These are phyloP conservation scores for Penicillium waksmanii DNA, from an alignment of 495 filamentous ascomycete species.

Conservation along the genomic window DNA sequence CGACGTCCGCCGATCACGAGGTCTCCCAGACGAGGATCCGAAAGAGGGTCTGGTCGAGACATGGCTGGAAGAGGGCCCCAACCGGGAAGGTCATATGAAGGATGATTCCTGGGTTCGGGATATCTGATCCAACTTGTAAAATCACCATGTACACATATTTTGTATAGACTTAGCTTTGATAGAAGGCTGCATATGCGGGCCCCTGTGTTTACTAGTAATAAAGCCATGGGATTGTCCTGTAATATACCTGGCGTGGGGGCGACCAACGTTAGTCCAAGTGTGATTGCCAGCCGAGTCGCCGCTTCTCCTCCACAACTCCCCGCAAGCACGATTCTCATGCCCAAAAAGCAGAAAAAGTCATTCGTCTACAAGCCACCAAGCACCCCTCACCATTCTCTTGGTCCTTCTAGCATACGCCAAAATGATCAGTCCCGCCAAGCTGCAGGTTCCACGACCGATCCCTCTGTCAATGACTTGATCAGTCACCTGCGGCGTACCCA, in stretches of 20 bases:
- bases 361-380: conserved; percentile 38
- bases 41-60: conserved; percentile 67
- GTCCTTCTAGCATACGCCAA: conserved; percentile 30
- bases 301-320: conserved; percentile 12
- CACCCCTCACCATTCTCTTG: conserved; percentile 45
- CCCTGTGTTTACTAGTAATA: not conserved
- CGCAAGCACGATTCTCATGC: conserved; percentile 37
- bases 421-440: conserved; percentile 34
- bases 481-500: conserved; percentile 53
- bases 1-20: conserved; percentile 69
- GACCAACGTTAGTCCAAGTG: conserved; percentile 12
- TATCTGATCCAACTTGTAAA: conserved; percentile 40
- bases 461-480: conserved; percentile 54
- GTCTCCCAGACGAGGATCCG: conserved; percentile 78
- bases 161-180: conserved; percentile 19
- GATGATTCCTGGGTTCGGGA: conserved; percentile 70
- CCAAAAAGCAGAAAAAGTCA: conserved; percentile 48
- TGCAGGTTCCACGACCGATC: conserved; percentile 24
- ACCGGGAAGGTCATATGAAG: conserved; percentile 61
- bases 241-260: conserved; percentile 10
- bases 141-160: conserved; percentile 23
- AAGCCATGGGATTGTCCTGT: not conserved
- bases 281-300: not conserved
- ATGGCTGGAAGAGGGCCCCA: conserved; percentile 58
- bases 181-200: conserved; percentile 2